Percentiles rank a stretch among this genome's conserved stretches.
Evolutionary conservation across 768 basidiomycete genomes (phyloP).

Genomic region (Podaxis rugospora): DNA sequence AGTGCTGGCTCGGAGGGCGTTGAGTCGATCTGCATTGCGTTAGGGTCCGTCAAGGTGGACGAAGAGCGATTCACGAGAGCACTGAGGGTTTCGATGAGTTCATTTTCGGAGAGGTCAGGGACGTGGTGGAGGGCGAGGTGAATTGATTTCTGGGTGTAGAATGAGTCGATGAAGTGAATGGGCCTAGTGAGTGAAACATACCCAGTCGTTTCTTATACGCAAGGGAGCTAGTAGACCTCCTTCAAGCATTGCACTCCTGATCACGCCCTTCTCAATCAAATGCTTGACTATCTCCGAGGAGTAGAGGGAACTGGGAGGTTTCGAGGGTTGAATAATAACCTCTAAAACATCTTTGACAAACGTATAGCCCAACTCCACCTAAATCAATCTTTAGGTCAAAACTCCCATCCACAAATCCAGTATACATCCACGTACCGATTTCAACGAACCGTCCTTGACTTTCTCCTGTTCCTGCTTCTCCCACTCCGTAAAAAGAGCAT

Average conservation of each 20-base stretch:
- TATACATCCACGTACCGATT: background rate
- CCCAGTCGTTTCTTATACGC: constrained; percentile 64
- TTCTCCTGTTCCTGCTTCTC: constrained; percentile 30
- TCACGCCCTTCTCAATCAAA: constrained; percentile 52
- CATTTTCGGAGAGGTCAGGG: constrained; percentile 60
- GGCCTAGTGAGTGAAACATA: constrained; percentile 23
- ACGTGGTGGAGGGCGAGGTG: constrained; percentile 49
- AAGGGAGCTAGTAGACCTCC: constrained; percentile 54
- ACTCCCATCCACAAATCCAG: background rate
- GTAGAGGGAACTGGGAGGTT: constrained; percentile 30
- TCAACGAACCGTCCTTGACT: constrained; percentile 5
- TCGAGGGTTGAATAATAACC: constrained; percentile 38
- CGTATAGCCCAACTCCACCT: constrained; percentile 29
- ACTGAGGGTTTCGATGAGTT: constrained; percentile 52
- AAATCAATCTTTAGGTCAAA: background rate
- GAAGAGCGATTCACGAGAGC: constrained; percentile 37
- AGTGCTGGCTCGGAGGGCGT: constrained; percentile 8
- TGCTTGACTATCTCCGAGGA: constrained; percentile 51
- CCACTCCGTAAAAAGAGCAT: constrained; percentile 62
- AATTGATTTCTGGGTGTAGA: constrained; percentile 35
- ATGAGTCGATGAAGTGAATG: background rate
- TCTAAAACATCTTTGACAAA: constrained; percentile 59
- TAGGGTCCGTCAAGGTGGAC: constrained; percentile 23
- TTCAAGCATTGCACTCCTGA: constrained; percentile 60
- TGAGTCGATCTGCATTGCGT: constrained; percentile 37